These are phyloP conservation scores for Cyclotella baltica DNA, from an alignment of 108 stramenopile genomes.

Conservation along the genomic window DNA sequence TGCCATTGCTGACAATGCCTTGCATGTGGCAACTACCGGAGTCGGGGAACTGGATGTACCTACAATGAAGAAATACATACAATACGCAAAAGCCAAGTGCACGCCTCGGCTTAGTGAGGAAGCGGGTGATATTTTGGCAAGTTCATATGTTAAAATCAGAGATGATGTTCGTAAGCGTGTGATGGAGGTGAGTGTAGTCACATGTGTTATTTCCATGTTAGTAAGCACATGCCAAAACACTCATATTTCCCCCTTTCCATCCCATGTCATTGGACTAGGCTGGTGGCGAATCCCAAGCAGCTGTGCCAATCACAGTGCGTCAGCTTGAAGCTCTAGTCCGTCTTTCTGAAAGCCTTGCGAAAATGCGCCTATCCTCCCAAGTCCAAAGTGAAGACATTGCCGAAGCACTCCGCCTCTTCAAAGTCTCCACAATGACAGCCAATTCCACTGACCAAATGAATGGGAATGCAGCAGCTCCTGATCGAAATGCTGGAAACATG, in stretches of 20 bases:
- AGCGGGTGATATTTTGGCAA: constrained; percentile 87
- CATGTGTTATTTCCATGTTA: not conserved
- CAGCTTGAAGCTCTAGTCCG: constrained; percentile 99
- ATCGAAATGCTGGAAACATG: constrained; percentile 28
- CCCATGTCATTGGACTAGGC: not conserved
- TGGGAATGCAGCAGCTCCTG: constrained; percentile 18
- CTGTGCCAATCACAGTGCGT: constrained; percentile 98
- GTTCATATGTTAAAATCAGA: constrained; percentile 95
- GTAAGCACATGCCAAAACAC: not conserved
- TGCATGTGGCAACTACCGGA: constrained; percentile 81
- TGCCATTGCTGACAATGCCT: constrained; percentile 88
- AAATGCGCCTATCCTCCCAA: constrained; percentile 94
- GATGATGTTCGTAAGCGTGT: constrained; percentile 84
- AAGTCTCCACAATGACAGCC: constrained; percentile 98
- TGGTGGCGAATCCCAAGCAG: constrained; percentile 61
- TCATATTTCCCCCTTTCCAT: not conserved
- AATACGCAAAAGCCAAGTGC: constrained; percentile 94
- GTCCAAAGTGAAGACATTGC: constrained; percentile 94
- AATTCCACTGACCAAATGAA: constrained; percentile 71
- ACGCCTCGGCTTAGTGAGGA: constrained; percentile 90
- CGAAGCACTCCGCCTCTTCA: constrained; percentile 98
- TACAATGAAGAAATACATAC: constrained; percentile 98
- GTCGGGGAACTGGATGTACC: constrained; percentile 89
- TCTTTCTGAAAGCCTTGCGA: constrained; percentile 95
- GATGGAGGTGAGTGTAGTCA: constrained; percentile 47